These are phyloP conservation scores for Vickermania spadyakhi DNA, from an alignment of 208 protist genomes.

Conservation along the genomic window DNA sequence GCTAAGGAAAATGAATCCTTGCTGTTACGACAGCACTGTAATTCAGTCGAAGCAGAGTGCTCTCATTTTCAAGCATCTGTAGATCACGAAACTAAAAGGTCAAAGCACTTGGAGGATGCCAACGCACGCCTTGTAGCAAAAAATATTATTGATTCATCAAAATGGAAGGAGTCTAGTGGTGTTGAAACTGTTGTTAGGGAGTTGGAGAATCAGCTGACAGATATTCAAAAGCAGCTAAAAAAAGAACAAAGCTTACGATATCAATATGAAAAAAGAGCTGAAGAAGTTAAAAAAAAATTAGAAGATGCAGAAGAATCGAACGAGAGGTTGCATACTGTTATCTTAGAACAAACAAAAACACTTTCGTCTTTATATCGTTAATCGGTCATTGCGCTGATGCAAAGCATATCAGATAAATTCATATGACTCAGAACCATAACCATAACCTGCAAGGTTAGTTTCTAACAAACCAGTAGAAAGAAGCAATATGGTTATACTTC, in stretches of 20 bases:
- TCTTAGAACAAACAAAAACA: conserved; percentile 66
- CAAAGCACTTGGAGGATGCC: conserved; percentile 40
- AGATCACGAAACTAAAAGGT: conserved; percentile 36
- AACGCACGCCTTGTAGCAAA: conserved; percentile 65
- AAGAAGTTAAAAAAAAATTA: conserved; percentile 9
- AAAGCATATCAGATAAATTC: too few species aligned
- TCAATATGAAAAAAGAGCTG: not conserved
- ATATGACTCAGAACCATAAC: too few species aligned
- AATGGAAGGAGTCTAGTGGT: conserved; percentile 3
- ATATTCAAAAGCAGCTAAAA: conserved; percentile 10
- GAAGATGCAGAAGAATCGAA: conserved; percentile 42
- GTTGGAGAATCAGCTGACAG: conserved; percentile 6
- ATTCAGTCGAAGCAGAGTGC: conserved; percentile 41
- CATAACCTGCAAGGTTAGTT: too few species aligned
- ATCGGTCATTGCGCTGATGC: too few species aligned
- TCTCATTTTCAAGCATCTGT: conserved; percentile 40
- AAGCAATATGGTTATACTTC: too few species aligned
- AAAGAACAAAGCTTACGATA: too few species aligned
- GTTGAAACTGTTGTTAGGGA: not conserved
- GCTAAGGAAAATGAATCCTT: conserved; percentile 73
- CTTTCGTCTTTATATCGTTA: conserved; percentile 29
- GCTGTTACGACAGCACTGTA: conserved; percentile 50
- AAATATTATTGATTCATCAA: conserved; percentile 23
- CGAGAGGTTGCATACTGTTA: conserved; percentile 64
- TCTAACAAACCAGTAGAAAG: too few species aligned